phyloP scores from a whole-genome alignment of 495 filamentous ascomycete species.

The Lentithecium fluviatile region DNA sequence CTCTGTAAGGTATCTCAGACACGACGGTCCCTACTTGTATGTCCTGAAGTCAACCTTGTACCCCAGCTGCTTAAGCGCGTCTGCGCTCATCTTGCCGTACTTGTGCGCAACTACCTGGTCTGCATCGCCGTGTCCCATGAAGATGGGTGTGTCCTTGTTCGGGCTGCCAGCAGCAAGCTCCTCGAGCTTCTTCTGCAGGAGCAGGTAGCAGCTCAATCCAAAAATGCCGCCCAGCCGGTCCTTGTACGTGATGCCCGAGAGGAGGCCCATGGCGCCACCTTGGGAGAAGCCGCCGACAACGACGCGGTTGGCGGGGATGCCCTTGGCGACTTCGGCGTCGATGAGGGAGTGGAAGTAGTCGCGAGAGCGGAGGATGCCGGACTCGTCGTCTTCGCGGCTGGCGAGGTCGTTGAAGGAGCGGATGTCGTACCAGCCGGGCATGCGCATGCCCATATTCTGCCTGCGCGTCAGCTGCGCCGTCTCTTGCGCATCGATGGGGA shows the following conservation, averaged over 20 bases:
- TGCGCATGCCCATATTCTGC: slow-evolving; percentile 74
- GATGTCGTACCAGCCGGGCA: slow-evolving; percentile 95
- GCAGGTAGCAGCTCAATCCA: slow-evolving; percentile 78
- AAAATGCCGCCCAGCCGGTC: slow-evolving; percentile 84
- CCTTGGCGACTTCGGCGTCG: slow-evolving; percentile 75
- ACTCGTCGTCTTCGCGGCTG: slow-evolving; percentile 64
- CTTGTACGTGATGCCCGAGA: slow-evolving; percentile 68
- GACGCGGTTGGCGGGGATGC: slow-evolving; percentile 79
- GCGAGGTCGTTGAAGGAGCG: slow-evolving; percentile 48
- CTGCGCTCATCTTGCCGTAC: slow-evolving; percentile 65
- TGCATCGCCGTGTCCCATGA: slow-evolving; percentile 77
- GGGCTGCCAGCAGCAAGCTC: slow-evolving; percentile 61
- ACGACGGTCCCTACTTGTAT: slow-evolving; percentile 58
- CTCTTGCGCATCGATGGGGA: no score
- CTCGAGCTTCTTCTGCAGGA: slow-evolving; percentile 69
- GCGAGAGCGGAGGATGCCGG: slow-evolving; percentile 70
- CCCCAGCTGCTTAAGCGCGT: slow-evolving; percentile 62
- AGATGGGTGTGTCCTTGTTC: slow-evolving; percentile 80
- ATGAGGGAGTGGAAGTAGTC: slow-evolving; percentile 79
- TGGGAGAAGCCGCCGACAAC: slow-evolving; percentile 75
- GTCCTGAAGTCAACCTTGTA: slow-evolving; percentile 71
- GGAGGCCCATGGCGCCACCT: slow-evolving; percentile 60
- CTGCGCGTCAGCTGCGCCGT: slow-evolving; percentile 5
- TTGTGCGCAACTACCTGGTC: slow-evolving; percentile 68
- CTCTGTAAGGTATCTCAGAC: neutral